Evolutionary conservation across 257 asterid species (phyloP).

Genomic region (Nyctanthes arbortristis): DNA sequence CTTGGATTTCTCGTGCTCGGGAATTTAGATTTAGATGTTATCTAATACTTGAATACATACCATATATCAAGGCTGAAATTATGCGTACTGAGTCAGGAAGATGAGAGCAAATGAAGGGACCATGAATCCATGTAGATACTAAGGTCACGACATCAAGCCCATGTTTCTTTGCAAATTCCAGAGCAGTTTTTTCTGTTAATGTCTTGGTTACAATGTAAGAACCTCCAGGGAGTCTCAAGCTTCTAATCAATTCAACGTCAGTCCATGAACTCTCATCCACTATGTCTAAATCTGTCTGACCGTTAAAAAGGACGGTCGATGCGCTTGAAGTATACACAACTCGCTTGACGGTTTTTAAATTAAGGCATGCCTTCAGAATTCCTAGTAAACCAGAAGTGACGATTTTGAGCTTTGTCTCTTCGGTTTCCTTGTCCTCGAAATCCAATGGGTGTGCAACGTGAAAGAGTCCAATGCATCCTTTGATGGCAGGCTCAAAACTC

Average conservation of each 20-base stretch:
- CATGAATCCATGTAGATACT: constrained; percentile 48
- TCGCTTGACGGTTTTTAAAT: constrained; percentile 34
- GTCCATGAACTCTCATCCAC: constrained; percentile 44
- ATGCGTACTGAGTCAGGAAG: constrained; percentile 35
- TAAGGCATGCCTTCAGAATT: constrained; percentile 28
- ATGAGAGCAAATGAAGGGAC: constrained; percentile 49
- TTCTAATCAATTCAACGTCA: constrained; percentile 30
- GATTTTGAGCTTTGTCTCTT: constrained; percentile 21
- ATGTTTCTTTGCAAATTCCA: constrained; percentile 40
- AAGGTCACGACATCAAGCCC: constrained; percentile 52
- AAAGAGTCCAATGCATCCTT: constrained; percentile 58
- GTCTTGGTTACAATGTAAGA: constrained; percentile 41
- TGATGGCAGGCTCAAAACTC: constrained; percentile 38
- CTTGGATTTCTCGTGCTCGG: background rate
- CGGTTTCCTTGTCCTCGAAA: constrained; percentile 34
- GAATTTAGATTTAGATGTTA: background rate
- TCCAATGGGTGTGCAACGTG: constrained; percentile 58
- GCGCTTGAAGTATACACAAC: constrained; percentile 34
- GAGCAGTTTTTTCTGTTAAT: constrained; percentile 40
- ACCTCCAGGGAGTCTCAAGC: constrained; percentile 14
- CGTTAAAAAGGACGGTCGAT: constrained; percentile 17
- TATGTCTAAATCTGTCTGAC: constrained; percentile 1
- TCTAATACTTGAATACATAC: constrained; percentile 20
- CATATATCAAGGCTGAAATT: constrained; percentile 41
- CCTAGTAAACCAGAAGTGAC: background rate